phyloP scores from a whole-genome alignment of 2,329 filamentous ascomycete genomes.

The Fusarium agapanthi region DNA sequence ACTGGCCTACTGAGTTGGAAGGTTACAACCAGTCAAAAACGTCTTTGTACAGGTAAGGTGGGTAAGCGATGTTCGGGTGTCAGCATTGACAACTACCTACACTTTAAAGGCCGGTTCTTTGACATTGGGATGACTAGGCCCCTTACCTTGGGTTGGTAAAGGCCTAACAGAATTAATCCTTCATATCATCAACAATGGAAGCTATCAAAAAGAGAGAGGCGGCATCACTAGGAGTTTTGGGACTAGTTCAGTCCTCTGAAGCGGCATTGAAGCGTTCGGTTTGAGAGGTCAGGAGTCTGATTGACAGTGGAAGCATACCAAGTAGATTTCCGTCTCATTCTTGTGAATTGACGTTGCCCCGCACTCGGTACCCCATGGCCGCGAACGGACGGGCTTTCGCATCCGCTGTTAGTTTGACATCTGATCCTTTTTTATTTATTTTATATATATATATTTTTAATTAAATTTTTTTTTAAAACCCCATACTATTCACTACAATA shows the following conservation, averaged over 20 bases:
- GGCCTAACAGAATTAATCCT: not conserved
- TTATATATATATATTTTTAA: too few relatives aligned
- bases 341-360: conserved; percentile 2
- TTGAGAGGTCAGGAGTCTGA: not conserved
- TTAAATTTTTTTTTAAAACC: too few relatives aligned
- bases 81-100: not conserved
- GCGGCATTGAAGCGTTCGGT: not conserved
- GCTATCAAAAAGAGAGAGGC: not conserved
- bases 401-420: not conserved
- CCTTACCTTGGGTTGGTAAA: too few relatives aligned
- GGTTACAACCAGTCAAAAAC: not conserved
- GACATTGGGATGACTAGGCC: not conserved
- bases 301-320: not conserved
- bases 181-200: not conserved
- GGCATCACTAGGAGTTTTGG: not conserved
- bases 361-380: conserved; percentile 10
- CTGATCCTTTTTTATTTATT: too few relatives aligned
- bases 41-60: not conserved
- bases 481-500: not conserved
- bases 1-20: not conserved
- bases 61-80: not conserved
- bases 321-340: not conserved
- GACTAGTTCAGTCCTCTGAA: not conserved
- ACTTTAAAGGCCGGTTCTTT: not conserved
- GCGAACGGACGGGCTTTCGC: conserved; percentile 1